Evolutionary conservation across 176 grass and related monocot species (phyloP), one percentile per base, ranked within the genome.

Genomic region (Aegilops longissima): DNA sequence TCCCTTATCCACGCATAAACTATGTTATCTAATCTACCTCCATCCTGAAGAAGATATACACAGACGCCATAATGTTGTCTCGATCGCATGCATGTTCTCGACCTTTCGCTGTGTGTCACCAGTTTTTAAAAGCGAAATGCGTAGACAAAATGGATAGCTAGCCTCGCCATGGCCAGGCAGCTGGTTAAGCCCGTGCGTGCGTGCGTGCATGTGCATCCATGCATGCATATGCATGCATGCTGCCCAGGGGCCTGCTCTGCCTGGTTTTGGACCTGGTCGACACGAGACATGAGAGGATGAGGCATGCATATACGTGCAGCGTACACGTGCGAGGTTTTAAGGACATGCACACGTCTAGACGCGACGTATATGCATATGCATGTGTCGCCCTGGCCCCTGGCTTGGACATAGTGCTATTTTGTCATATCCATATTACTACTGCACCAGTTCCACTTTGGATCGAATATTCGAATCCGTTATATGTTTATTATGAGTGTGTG

Each of bases 311-410:
- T 68, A 30, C 4, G 18, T 11, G 31, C 67, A 70, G 16, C 0
- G 67, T 70, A 86, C 84, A 87, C 84, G 25, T 80, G 80, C 44
- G 7, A 59, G 47, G 34, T 24, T 84, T 87, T 73, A 83, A 90
- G 89, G 89, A 79, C 84, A 83, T 87, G 80, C 2, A 64, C 16
- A 82, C 31, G 30, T 77, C 30, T 76, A 30, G 80, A 79, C 80
- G 39, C 40, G 70, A 90, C 78, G 49, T 40, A 64, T 51, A 17
- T 67, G 16, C 73, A 8, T 3, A 69, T 75, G 16, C 73, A 21
- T 58, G 20, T 82, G 84, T 62, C 72, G 72, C 51, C 51, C 51
- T 18, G 13, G 33, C 21, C 49, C 49, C 49, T 17, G 13, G 33
- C n/a, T 79, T 65, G 29, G 81, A 25, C 24, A 30, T 18, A 6